Conservation (phyloP, 1,139 yeast genomes). For the Geotrichum fermentans region DNA sequence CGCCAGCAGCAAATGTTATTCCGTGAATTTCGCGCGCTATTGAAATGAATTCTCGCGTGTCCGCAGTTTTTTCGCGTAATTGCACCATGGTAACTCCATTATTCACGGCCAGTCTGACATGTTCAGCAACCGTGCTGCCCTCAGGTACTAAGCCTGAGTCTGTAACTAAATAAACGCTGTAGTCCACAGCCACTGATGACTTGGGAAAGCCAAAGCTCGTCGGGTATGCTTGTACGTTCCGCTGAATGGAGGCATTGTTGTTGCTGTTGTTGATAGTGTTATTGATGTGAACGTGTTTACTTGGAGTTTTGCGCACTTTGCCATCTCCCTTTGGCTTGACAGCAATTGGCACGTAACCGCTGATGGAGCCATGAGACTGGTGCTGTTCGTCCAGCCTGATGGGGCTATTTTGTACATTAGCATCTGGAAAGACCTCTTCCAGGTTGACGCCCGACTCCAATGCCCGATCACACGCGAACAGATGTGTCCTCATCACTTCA, state of each 20-base stretch:
- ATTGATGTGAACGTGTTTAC: not conserved
- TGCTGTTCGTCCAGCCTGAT: not conserved
- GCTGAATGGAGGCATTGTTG: not conserved
- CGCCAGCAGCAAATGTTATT: conserved; percentile 52
- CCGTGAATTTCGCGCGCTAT: conserved; percentile 59
- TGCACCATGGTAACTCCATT: conserved; percentile 82
- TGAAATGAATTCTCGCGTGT: conserved; percentile 61
- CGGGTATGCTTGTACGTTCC: not conserved
- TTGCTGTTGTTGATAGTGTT: not conserved
- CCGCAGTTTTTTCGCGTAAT: conserved; percentile 70
- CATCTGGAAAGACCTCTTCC: conserved; percentile 1
- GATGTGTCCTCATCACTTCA: conserved; percentile 12
- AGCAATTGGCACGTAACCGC: conserved; percentile 1
- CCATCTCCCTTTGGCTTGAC: not conserved
- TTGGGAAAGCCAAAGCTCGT: not conserved
- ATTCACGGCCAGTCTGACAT: conserved; percentile 52
- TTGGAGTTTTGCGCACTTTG: not conserved
- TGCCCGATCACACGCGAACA: not conserved
- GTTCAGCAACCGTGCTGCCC: conserved; percentile 49
- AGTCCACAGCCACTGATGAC: conserved; percentile 43
- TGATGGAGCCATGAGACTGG: not conserved
- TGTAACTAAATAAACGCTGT: conserved; percentile 72
- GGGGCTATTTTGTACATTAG: not conserved
- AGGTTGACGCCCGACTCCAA: not conserved
- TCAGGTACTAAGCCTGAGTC: conserved; percentile 73